Base-by-base conservation (phyloP, 1,284 basidiomycete genomes). In the Heterobasidion parviporum region DNA sequence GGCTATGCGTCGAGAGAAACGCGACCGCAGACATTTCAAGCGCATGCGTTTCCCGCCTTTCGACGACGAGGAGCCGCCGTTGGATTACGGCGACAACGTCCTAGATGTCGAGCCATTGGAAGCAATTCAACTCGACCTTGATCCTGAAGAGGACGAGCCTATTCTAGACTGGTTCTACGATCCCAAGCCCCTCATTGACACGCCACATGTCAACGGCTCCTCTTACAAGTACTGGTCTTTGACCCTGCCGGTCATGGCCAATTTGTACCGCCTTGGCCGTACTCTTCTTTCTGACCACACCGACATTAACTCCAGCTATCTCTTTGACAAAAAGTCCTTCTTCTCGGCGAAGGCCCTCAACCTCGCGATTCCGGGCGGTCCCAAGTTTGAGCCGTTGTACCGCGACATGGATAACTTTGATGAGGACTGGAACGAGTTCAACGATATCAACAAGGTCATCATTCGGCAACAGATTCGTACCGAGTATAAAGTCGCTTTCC, bases 31-130 rank as follows among this genome's bases (percentile, higher is more conserved):
- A 54, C 97, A 99, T 71, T 99, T 99, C 77, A 99, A 99, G 77
- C 92, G 97, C 54, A 99, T 99, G 95, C 87, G 97, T n/a, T 99
- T 99, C 76, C 97, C 97, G 41, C 97, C 97, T 0, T 99, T 99
- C 67, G 97, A 99, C 66, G 97, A 99, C 67, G 97, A 99, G 74
- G 97, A 99, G 69, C 97, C 94, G 12, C 94, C 95, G 10, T 82
- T 97, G 69, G 95, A 98, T 70, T 98, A 98, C 66, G 95, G 94
- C 57, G 97, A 99, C 78, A 99, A 99, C 70, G 87, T 99, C 16
- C 74, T 99, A 64, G 97, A 99, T 65, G 95, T 98, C 14, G 97
- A 99, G 59, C 97, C 97, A 35, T 78, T 99, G 50, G 97, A 99
- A 71, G 92, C 95, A 38, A 99, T 99, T 63, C 97, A 99, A 73